Evolutionary conservation across 2,329 filamentous ascomycete genomes (phyloP), one percentile per base, ranked within the genome.

Genomic region (Aspergillus quadricinctus): DNA sequence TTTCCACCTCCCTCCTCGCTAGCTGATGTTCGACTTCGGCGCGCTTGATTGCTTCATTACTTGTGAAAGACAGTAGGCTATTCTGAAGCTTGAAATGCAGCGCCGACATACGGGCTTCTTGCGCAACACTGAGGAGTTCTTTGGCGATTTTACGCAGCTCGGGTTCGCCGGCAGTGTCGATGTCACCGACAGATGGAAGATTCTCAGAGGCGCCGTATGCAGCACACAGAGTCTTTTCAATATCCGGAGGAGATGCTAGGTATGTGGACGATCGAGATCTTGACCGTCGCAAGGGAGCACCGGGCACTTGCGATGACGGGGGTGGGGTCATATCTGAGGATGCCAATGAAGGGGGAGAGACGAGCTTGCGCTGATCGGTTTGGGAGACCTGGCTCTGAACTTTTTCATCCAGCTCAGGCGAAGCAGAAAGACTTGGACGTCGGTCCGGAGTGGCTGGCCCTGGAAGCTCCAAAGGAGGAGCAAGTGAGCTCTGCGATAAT

Each of bases 51-150:
- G 92, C 88, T 64, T 96, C 91, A 50, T 88, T 86, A 54, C 89
- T 92, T 68, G 96, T 90, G 62, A 97, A 86, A 52, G 84, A 86
- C 28, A 96, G 82, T 68, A 97, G 83, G 65, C 88, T 92, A 69
- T 92, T 89, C 72, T 97, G 93, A 54, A 97, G 79, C 75, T 94
- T 95, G 77, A 94, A 88, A 71, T 97, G 92, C 31, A 92, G 89
- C 17, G 89, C 87, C 57, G 92, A 89, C 78, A 92, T 92, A 67
- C 94, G 90, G 55, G 84, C 81, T 62, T 88, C 85, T 60, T 82
- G 79, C n/a, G 85, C 71, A 17, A 81, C 77, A 10, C 74, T 72
- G 27, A 82, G 76, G 11, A 87, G 75, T 23, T 78, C 77, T 72
- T 78, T 75, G 35, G 83, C 78, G 66, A 85, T 83, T 48, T 69